Percentiles rank a stretch among this genome's conserved stretches.
phyloP scores from a whole-genome alignment of 345 rosid species.

The Lepidium aucheri region DNA sequence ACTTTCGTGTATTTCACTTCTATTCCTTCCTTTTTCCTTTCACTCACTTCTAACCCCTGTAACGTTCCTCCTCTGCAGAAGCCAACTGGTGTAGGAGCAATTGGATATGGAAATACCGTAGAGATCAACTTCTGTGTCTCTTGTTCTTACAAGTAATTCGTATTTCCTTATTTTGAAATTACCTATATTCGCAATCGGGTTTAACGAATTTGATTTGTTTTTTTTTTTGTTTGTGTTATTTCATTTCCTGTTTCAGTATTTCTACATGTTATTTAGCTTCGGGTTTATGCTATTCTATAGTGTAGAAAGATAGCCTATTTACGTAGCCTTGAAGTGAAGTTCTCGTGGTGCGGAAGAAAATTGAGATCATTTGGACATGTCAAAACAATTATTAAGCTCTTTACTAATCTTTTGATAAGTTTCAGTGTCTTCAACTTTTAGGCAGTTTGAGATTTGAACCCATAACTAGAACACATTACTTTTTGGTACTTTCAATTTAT shows the following conservation, averaged over 20 bases:
- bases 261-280: background rate
- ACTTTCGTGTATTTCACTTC: background rate
- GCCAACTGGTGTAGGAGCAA: slow-evolving; percentile 30
- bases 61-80: slow-evolving; percentile 32
- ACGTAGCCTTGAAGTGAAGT: background rate
- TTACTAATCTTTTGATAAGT: background rate
- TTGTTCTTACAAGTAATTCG: slow-evolving; percentile 60
- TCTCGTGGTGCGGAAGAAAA: background rate
- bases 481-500: background rate
- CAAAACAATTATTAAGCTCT: background rate
- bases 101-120: slow-evolving; percentile 59
- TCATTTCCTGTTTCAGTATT: background rate
- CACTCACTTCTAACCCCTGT: background rate
- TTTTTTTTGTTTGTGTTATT: background rate
- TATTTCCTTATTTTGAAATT: background rate
- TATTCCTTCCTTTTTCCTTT: background rate
- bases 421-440: background rate
- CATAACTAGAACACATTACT: background rate
- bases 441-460: background rate
- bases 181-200: background rate
- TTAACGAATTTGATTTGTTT: background rate
- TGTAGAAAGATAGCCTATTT: background rate
- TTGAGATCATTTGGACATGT: background rate
- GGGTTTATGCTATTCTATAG: background rate
- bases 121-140: slow-evolving; percentile 77